These are phyloP conservation scores for Panicum virgatum DNA, from an alignment of 202 grass and related monocot species.

Conservation along the genomic window DNA sequence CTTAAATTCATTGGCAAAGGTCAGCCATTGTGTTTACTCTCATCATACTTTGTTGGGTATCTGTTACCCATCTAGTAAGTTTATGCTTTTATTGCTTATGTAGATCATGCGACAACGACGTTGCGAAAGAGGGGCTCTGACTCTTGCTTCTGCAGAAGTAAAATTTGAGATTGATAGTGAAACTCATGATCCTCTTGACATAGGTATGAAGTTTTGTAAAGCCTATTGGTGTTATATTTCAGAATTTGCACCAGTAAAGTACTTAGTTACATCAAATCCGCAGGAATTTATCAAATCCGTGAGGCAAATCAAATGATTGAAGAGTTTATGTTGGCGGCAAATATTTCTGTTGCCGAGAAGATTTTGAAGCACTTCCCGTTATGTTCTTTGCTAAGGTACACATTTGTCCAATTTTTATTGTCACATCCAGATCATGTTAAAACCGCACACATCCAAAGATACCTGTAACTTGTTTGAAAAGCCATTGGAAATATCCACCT, in stretches of 20 bases:
- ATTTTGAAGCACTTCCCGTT: slow-evolving; percentile 89
- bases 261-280: slow-evolving; percentile 34
- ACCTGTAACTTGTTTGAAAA: neutral
- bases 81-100: slow-evolving; percentile 29
- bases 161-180: slow-evolving; percentile 98
- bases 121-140: slow-evolving; percentile 88
- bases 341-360: slow-evolving; percentile 95
- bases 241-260: slow-evolving; percentile 13
- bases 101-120: slow-evolving; percentile 87
- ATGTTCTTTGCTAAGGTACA: slow-evolving; percentile 85
- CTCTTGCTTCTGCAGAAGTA: slow-evolving; percentile 98
- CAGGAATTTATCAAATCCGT: slow-evolving; percentile 98
- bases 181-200: slow-evolving; percentile 99
- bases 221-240: slow-evolving; percentile 19
- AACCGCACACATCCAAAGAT: slow-evolving; percentile 3
- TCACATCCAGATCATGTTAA: slow-evolving; percentile 20
- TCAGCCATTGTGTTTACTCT: slow-evolving; percentile 42
- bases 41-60: neutral
- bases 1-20: slow-evolving; percentile 96
- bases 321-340: slow-evolving; percentile 98
- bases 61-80: neutral
- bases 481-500: neutral
- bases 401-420: slow-evolving; percentile 23
- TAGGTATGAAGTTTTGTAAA: slow-evolving; percentile 58
- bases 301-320: slow-evolving; percentile 99